Conservation (phyloP, 2,329 filamentous ascomycete species). For the Trichoderma koningiopsis region DNA sequence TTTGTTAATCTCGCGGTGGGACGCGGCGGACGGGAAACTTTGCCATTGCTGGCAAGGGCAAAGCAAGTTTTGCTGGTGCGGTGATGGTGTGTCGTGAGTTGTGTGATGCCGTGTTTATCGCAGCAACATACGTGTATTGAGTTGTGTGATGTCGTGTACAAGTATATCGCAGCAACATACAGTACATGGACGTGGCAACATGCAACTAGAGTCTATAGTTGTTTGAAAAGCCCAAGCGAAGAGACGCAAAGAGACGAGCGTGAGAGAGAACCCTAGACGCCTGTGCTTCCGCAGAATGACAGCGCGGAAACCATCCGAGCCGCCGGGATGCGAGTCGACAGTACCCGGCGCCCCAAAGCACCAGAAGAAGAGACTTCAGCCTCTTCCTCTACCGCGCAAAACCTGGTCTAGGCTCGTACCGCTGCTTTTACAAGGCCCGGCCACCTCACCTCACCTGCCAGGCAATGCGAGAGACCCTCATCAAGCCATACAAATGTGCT, state of each 20-base stretch:
- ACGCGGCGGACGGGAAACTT: background rate
- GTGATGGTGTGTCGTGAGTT: background rate
- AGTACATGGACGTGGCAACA: background rate
- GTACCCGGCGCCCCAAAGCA: background rate
- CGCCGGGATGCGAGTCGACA: background rate
- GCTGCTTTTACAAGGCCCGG: background rate
- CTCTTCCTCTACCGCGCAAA: background rate
- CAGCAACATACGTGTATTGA: background rate
- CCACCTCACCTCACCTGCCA: background rate
- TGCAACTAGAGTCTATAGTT: background rate
- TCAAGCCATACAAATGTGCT: no score
- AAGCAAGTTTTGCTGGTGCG: background rate
- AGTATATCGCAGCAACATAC: background rate
- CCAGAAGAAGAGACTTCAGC: background rate
- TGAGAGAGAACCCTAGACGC: background rate
- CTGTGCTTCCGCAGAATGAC: background rate
- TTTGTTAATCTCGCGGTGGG: background rate
- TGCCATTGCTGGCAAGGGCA: background rate
- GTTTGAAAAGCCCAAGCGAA: background rate
- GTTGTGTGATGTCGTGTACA: background rate
- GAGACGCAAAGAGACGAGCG: background rate
- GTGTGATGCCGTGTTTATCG: background rate
- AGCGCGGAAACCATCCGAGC: background rate
- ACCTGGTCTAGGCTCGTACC: background rate
- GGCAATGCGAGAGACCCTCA: background rate